Base-by-base conservation (phyloP, 176 grass and related monocot genomes). In the Phoenix roebelenii region DNA sequence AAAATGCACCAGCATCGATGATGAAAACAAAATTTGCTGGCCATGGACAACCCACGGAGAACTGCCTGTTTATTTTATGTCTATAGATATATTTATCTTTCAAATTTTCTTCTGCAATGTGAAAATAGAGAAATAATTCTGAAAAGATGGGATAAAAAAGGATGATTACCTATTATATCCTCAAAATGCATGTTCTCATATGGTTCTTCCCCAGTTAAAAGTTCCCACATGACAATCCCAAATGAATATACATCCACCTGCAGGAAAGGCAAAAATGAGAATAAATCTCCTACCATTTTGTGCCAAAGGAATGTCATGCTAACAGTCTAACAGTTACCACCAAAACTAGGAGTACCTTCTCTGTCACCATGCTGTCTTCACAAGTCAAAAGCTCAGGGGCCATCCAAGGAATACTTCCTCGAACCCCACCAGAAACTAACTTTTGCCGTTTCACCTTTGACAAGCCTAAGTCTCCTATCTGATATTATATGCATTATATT, bases 211-310 rank as follows among this genome's bases (percentile, higher is more conserved):
- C 71, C 71, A 15, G 60, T 74, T 44, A 74, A 54, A 4, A 74
- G 60, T 54, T 74, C 71, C 71, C 60, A 74, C 71, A 64, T 74
- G 7, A 74, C 71, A 28, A 74, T 57, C 22, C 71, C 71, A 74
- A 64, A 74, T 44, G 71, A 74, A 64, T 74, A 74, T 23, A 74
- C 71, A 74, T 74, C 71, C 28, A 74, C 52, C 71, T 64, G 16
- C 25, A 60, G n/a, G 25, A 35, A n/a, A 60, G 16, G 25, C 15
- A 35, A 60, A 60, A 17, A 60, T 19, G 35, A 39, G 35, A 39
- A 10, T 12, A 39, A 39, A 10, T 39, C 35, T 39, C 7, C 7
- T 1, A 39, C 7, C 35, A 39, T 5, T 10, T 39, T 39, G 35
- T 39, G 7, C 18, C 7, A 4, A 50, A 23, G 24, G 4, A 53